These are phyloP conservation scores for Balansia obtecta DNA, from an alignment of 2,329 filamentous ascomycete genomes.

Conservation along the genomic window DNA sequence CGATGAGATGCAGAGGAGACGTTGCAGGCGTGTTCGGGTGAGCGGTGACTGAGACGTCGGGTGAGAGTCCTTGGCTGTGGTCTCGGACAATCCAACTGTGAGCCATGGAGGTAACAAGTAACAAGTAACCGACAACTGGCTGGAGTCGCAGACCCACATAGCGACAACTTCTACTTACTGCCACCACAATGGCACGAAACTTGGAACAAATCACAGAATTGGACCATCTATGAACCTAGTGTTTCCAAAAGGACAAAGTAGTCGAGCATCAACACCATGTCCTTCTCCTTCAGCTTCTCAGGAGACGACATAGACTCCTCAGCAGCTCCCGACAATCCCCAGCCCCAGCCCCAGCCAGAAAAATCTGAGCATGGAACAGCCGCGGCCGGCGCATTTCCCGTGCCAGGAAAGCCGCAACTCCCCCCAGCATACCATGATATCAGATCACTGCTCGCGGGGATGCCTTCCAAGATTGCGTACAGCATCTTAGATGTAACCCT, in stretches of 20 bases:
- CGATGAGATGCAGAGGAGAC: neutral
- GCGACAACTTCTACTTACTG: neutral
- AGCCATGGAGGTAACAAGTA: too few species aligned
- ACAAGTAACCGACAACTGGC: neutral
- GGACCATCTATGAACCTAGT: neutral
- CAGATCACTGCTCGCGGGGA: constrained; percentile 35
- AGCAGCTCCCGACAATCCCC: constrained; percentile 3
- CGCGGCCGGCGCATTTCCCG: constrained; percentile 41
- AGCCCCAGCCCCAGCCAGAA: constrained; percentile 5
- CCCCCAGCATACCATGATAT: constrained; percentile 40
- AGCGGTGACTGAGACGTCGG: neutral
- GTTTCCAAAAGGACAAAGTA: neutral
- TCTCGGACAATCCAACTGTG: too few species aligned
- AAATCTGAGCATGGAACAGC: constrained; percentile 13
- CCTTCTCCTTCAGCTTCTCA: constrained; percentile 49
- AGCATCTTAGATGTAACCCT: constrained; percentile 44
- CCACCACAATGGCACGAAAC: neutral
- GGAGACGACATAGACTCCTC: constrained; percentile 50
- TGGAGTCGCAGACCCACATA: neutral
- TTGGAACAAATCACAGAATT: neutral
- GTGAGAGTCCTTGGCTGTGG: neutral
- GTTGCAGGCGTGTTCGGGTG: neutral
- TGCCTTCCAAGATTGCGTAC: constrained; percentile 68
- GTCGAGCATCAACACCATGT: constrained; percentile 16
- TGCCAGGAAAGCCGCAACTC: constrained; percentile 47